These are phyloP conservation scores for Aureobasidium leucospermi DNA, from an alignment of 2,329 filamentous ascomycete genomes.

Conservation along the genomic window DNA sequence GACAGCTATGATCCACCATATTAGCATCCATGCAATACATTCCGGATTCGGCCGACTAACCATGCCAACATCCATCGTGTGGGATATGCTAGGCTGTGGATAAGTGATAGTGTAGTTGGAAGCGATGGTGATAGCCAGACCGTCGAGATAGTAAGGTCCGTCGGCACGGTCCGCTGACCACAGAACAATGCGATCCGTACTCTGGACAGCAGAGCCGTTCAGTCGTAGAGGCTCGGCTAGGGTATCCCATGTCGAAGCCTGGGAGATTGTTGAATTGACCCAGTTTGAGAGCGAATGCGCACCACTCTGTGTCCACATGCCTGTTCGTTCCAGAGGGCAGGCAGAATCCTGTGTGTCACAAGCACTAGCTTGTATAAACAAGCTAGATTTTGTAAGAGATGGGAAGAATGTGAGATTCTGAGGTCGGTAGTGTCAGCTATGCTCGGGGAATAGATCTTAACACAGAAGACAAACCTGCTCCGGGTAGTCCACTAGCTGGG, in stretches of 20 bases:
- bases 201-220: background rate
- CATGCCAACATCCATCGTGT: slow-evolving; percentile 3
- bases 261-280: background rate
- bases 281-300: background rate
- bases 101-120: background rate
- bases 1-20: background rate
- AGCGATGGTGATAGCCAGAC: background rate
- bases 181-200: background rate
- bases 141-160: background rate
- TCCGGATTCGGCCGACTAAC: background rate
- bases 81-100: background rate
- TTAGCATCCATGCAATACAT: background rate
- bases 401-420: background rate
- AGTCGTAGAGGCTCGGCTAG: background rate
- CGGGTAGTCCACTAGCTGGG: background rate
- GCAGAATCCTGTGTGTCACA: slow-evolving; percentile 1
- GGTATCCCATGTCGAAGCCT: background rate
- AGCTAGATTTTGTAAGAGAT: background rate
- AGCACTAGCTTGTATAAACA: background rate
- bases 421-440: background rate
- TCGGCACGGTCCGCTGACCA: background rate
- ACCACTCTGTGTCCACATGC: background rate
- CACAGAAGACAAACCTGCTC: background rate
- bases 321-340: background rate
- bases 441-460: background rate